These are phyloP conservation scores for Flaveria floridana DNA, from an alignment of 140 eudicot species.

Conservation along the genomic window DNA sequence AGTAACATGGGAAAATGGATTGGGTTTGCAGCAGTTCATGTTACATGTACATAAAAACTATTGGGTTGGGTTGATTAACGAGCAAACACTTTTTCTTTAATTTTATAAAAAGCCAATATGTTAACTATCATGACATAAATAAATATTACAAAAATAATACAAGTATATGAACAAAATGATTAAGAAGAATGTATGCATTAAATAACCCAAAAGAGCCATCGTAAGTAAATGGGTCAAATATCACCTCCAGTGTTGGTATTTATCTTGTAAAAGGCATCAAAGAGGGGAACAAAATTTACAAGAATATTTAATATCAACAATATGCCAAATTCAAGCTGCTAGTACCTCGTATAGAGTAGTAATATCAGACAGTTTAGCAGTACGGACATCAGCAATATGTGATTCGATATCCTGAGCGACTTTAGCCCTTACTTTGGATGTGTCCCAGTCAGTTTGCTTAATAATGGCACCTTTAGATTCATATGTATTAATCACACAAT, in stretches of 20 bases:
- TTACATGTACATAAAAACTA: neutral
- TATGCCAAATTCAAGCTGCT: conserved; percentile 11
- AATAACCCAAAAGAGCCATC: neutral
- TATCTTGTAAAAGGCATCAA: conserved; percentile 13
- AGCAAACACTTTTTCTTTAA: neutral
- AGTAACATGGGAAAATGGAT: neutral
- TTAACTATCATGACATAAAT: neutral
- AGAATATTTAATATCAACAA: neutral
- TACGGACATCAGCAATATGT: conserved; percentile 60
- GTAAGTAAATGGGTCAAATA: neutral
- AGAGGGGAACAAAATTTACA: neutral
- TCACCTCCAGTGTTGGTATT: neutral
- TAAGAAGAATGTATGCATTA: neutral
- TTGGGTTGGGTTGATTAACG: neutral
- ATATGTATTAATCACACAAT: neutral
- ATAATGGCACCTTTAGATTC: conserved; percentile 43
- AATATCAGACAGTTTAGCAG: conserved; percentile 61
- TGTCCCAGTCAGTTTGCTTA: conserved; percentile 60
- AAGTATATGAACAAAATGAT: neutral
- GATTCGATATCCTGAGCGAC: conserved; percentile 73
- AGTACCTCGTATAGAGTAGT: conserved; percentile 64
- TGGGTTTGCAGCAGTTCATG: neutral
- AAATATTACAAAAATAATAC: neutral
- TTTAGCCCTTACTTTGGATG: conserved; percentile 58
- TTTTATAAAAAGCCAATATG: neutral